phyloP scores from a whole-genome alignment of 129 eudicot species.

The Daucus carota region DNA sequence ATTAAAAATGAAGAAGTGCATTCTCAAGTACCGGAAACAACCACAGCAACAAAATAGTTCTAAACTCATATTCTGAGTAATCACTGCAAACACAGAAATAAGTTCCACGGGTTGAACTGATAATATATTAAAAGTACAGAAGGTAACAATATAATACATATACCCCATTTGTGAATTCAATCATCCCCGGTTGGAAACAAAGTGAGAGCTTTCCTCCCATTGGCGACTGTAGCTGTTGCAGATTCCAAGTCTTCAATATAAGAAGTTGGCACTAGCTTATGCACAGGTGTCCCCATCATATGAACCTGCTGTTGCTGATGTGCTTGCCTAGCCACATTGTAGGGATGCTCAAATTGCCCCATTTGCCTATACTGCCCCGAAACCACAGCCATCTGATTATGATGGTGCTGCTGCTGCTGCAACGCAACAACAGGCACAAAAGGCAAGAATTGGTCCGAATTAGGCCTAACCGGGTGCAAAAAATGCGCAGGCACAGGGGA shows the following conservation, averaged over 20 bases:
- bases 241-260: conserved; percentile 76
- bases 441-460: conserved; percentile 56
- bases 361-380: conserved; percentile 45
- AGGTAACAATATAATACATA: neutral
- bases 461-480: conserved; percentile 40
- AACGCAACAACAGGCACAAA: conserved; percentile 42
- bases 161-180: conserved; percentile 29
- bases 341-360: conserved; percentile 65
- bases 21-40: neutral
- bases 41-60: conserved; percentile 1
- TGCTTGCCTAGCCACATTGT: conserved; percentile 37
- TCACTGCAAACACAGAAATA: conserved; percentile 5
- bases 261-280: conserved; percentile 32
- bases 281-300: conserved; percentile 48
- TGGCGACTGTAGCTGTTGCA: conserved; percentile 20
- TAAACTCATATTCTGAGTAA: neutral
- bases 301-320: conserved; percentile 36
- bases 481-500: conserved; percentile 93
- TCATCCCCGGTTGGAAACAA: conserved; percentile 84
- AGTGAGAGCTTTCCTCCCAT: conserved; percentile 77
- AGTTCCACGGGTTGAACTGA: conserved; percentile 8
- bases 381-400: conserved; percentile 34
- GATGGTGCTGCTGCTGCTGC: conserved; percentile 45
- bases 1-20: neutral
- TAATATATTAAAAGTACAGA: neutral